Conservation (phyloP, 73 alveolate genomes). For the Symbiodinium pilosum region DNA sequence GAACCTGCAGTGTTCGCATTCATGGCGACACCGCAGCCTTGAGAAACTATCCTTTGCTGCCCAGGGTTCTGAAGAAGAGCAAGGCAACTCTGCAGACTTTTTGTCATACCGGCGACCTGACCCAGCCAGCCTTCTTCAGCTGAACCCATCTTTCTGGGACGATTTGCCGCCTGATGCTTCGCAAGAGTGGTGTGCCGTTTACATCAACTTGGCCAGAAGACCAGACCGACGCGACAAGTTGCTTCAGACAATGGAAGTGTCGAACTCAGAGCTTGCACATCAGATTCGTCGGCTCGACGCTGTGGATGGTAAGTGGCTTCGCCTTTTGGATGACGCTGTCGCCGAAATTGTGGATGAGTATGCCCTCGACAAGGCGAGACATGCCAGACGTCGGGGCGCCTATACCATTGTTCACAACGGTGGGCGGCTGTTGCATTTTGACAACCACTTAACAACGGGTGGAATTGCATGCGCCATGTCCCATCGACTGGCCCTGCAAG, state of each 20-base stretch:
- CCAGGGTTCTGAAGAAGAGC: neutral
- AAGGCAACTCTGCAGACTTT: neutral
- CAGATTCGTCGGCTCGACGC: conserved; percentile 74
- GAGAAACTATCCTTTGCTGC: neutral
- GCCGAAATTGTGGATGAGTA: conserved; percentile 20
- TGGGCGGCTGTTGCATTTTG: conserved; percentile 75
- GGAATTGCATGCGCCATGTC: conserved; percentile 95
- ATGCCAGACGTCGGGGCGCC: conserved; percentile 61
- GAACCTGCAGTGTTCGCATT: neutral
- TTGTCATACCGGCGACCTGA: neutral
- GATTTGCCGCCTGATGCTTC: neutral
- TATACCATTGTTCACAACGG: conserved; percentile 77
- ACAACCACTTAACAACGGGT: conserved; percentile 80
- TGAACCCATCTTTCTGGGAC: conserved; percentile 58
- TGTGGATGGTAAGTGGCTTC: conserved; percentile 54
- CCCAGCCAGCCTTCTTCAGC: neutral
- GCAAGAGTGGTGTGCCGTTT: conserved; percentile 80
- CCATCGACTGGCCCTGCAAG: conserved; percentile 79
- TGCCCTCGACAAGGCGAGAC: conserved; percentile 73
- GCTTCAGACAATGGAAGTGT: neutral
- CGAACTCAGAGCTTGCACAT: neutral
- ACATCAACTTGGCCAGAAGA: conserved; percentile 83
- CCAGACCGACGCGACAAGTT: conserved; percentile 68
- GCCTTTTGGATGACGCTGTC: conserved; percentile 26
- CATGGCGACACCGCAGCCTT: neutral